Percentiles rank a stretch among this genome's conserved stretches.
These are phyloP conservation scores for Tricholoma saponaceum DNA, from an alignment of 768 basidiomycete species.

Conservation along the genomic window DNA sequence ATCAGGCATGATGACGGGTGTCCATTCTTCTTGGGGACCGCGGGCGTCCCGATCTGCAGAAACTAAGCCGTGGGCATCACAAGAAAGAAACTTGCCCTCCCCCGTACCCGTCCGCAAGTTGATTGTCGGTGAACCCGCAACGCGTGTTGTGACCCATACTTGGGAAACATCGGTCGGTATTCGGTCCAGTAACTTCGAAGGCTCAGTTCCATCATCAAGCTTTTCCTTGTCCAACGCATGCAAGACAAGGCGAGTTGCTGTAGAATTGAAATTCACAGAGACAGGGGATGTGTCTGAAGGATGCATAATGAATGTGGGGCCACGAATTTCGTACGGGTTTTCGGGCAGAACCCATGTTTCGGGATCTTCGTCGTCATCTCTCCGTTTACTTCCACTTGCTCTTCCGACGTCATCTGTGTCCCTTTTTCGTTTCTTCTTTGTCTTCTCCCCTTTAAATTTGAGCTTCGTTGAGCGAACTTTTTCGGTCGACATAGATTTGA, in stretches of 20 bases:
- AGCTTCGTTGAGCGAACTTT: slow-evolving; percentile 71
- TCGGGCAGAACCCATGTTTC: slow-evolving; percentile 82
- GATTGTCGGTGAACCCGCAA: slow-evolving; percentile 79
- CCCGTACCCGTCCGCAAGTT: slow-evolving; percentile 86
- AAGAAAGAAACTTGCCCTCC: slow-evolving; percentile 87
- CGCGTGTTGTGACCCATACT: slow-evolving; percentile 87
- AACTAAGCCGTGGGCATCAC: slow-evolving; percentile 82
- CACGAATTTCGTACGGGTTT: slow-evolving; percentile 68
- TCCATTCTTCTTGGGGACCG: slow-evolving; percentile 94
- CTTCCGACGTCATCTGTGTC: slow-evolving; percentile 47
- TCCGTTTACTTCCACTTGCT: slow-evolving; percentile 42
- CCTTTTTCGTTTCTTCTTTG: slow-evolving; percentile 77
- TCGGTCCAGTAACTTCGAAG: slow-evolving; percentile 52
- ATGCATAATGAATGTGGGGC: slow-evolving; percentile 83
- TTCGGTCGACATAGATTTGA: slow-evolving; percentile 25
- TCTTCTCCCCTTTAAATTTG: slow-evolving; percentile 87
- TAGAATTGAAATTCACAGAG: slow-evolving; percentile 74
- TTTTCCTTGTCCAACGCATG: slow-evolving; percentile 59
- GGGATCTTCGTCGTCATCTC: slow-evolving; percentile 57
- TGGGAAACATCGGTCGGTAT: slow-evolving; percentile 80
- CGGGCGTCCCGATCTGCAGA: slow-evolving; percentile 84
- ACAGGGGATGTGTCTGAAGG: slow-evolving; percentile 78
- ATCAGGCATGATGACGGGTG: slow-evolving; percentile 73
- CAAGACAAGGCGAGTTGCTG: slow-evolving; percentile 68
- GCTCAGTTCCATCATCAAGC: slow-evolving; percentile 40